Base-by-base conservation (phyloP, 331 rosid species). In the Rosa hybrid region DNA sequence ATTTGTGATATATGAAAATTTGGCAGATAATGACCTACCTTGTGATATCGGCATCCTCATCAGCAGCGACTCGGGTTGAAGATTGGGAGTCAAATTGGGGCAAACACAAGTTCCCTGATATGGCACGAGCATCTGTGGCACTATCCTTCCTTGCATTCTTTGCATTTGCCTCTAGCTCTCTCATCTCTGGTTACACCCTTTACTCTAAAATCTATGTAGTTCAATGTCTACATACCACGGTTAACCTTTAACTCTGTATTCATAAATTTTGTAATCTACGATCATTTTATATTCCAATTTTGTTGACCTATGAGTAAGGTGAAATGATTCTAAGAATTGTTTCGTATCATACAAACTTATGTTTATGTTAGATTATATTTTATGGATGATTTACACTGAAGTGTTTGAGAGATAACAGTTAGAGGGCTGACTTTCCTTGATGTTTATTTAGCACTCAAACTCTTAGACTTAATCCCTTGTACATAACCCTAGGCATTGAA, bases 41-140 rank as follows among this genome's bases (percentile, higher is more conserved):
- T 86, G 88, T 92, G 50, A 84, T 94, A 79, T 94, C 98, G 2
- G 89, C 97, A 75, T 89, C 97, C 34, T 94, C 97, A 30, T 91
- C 98, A 0, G 96, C 98, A 17, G 95, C 97, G 8, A 92, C 94
- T 34, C 83, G 97, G 82, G 86, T 94, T 18, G 88, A 89, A 77
- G 96, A 92, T 59, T 94, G 98, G 98, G 87, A 86, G 69, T 86
- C 89, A 51, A 91, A 94, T 68, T 92, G 98, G 98, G 98, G 98
- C 9, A 56, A 71, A 69, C 98, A 92, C 84, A 89, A 84, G 87
- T 94, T 94, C 79, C 94, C 98, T 0, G 84, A 83, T n/a, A 88
- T 92, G 94, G 98, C 93, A 3, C 83, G 77, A 59, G 90, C 88
- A 7, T 88, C 98, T 0, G 92, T 91, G 75, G 97, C 83, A 59